Evolutionary conservation across 2,329 filamentous ascomycete species (phyloP).

Genomic region (Metarhizium guizhouense): DNA sequence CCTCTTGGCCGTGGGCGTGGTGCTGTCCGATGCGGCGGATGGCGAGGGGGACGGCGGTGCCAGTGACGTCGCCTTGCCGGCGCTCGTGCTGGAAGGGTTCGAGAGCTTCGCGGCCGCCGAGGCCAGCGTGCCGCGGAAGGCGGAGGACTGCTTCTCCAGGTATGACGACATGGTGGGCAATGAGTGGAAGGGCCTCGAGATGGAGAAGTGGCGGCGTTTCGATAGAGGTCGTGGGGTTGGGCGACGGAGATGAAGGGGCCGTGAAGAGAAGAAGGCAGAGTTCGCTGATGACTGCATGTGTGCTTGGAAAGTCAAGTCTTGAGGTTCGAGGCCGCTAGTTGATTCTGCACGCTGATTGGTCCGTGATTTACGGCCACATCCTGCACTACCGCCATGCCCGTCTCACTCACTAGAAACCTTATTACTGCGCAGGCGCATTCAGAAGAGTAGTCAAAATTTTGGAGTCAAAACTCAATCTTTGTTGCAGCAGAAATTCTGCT

Average conservation of each 20-base stretch:
- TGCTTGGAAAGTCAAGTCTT: no score
- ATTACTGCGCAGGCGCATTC: no score
- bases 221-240: not conserved
- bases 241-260: not conserved
- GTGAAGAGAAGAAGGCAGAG: not conserved
- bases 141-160: conserved; percentile 56
- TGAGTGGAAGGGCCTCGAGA: conserved; percentile 3
- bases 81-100: conserved; percentile 37
- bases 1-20: conserved; percentile 55
- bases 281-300: no score
- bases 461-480: no score
- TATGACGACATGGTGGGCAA: conserved; percentile 46
- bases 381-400: no score
- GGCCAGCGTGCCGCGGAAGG: conserved; percentile 52
- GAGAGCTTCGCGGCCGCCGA: conserved; percentile 56
- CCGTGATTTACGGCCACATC: not conserved
- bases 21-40: conserved; percentile 46
- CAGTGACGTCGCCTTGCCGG: conserved; percentile 28
- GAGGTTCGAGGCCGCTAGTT: not conserved
- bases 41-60: conserved; percentile 55
- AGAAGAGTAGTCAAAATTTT: no score
- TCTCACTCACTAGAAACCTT: no score
- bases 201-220: not conserved
- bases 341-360: not conserved
- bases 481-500: no score